Evolutionary conservation across 83 land plant genomes (phyloP).

Genomic region (Picea abies): DNA sequence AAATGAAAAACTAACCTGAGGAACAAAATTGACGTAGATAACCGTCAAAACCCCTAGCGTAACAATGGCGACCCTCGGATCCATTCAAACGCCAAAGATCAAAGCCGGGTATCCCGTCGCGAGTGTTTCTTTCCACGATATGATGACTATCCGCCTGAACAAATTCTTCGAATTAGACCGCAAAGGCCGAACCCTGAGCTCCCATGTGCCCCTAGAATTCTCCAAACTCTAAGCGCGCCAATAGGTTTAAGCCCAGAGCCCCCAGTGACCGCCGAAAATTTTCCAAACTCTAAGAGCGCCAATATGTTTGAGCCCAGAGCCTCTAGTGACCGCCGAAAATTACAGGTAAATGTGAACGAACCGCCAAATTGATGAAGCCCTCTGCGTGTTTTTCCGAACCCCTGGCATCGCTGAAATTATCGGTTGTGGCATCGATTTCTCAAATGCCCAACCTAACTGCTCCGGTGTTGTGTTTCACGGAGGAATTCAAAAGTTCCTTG

Average conservation of each 20-base stretch:
- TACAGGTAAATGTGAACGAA: neutral
- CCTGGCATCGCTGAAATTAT: neutral
- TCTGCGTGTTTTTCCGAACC: neutral
- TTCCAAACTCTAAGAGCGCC: too few relatives aligned
- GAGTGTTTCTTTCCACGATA: too few relatives aligned
- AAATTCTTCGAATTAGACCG: neutral
- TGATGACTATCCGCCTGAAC: neutral
- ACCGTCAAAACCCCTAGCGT: conserved; percentile 76
- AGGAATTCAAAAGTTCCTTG: too few relatives aligned
- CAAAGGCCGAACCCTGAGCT: neutral
- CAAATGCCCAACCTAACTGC: too few relatives aligned
- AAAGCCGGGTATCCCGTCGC: neutral
- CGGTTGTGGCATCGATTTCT: too few relatives aligned
- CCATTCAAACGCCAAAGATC: conserved; percentile 52
- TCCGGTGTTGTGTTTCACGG: too few relatives aligned
- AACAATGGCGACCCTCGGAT: conserved; percentile 82
- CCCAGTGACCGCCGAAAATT: too few relatives aligned
- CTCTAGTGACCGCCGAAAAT: neutral
- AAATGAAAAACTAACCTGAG: conserved; percentile 63
- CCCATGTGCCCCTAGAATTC: neutral
- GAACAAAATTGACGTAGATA: conserved; percentile 97
- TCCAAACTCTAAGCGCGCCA: too few relatives aligned
- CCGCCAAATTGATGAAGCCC: too few relatives aligned
- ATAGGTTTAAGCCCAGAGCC: too few relatives aligned
- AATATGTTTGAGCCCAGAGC: neutral